Conservation (phyloP, 208 protist species). For the Herpetomonas muscarum region DNA sequence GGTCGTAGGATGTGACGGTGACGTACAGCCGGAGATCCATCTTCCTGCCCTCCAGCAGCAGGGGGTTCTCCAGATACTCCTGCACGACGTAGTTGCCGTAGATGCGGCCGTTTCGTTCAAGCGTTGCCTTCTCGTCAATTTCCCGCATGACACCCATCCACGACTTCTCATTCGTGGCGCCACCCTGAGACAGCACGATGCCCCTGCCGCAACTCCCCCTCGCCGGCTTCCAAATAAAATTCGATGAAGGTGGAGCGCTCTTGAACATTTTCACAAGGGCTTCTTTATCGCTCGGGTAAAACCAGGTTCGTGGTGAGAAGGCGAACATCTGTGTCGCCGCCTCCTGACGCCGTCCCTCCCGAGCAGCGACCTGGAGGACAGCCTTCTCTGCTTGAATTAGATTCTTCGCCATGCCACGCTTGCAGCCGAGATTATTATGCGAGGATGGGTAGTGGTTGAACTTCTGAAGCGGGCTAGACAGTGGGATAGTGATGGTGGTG, state of each 20-base stretch:
- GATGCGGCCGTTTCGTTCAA: constrained; percentile 8
- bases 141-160: constrained; percentile 51
- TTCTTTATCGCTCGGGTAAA: constrained; percentile 71
- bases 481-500: not conserved
- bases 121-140: constrained; percentile 42
- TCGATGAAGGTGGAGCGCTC: constrained; percentile 16
- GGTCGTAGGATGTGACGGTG: constrained; percentile 86
- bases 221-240: constrained; percentile 90
- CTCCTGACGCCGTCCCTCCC: constrained; percentile 3
- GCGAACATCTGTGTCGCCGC: constrained; percentile 18
- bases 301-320: constrained; percentile 79
- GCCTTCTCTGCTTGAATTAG: constrained; percentile 17
- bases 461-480: constrained; percentile 27
- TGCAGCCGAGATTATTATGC: constrained; percentile 78
- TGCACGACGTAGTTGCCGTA: constrained; percentile 85
- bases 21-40: constrained; percentile 96
- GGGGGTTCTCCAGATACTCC: constrained; percentile 91
- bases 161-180: constrained; percentile 20
- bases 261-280: constrained; percentile 35
- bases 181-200: constrained; percentile 70
- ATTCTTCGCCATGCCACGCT: constrained; percentile 70
- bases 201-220: constrained; percentile 87
- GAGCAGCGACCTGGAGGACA: constrained; percentile 1
- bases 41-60: constrained; percentile 92
- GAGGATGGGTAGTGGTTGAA: constrained; percentile 89